Conservation (phyloP, 306 rosid species). For the Fragaria iinumae region DNA sequence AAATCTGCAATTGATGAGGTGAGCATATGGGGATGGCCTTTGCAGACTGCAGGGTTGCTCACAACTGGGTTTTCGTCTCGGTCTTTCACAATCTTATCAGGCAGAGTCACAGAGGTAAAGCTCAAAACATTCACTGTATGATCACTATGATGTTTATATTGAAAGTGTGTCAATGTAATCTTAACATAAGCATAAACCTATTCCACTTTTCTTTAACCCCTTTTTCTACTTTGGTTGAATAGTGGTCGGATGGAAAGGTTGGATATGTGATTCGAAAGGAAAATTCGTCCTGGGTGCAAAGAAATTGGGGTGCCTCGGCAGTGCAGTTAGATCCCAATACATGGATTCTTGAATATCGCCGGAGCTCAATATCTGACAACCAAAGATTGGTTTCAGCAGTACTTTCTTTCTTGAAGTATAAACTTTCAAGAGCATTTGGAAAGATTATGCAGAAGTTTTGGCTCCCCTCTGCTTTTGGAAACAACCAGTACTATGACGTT, state of each 20-base stretch:
- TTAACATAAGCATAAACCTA: neutral
- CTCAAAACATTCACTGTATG: neutral
- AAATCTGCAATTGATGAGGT: slow-evolving; percentile 74
- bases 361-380: slow-evolving; percentile 44
- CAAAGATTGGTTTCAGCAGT: slow-evolving; percentile 44
- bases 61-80: slow-evolving; percentile 52
- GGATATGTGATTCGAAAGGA: slow-evolving; percentile 50
- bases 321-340: slow-evolving; percentile 77
- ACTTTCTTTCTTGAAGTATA: slow-evolving; percentile 40
- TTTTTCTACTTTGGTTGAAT: neutral
- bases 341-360: slow-evolving; percentile 80
- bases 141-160: neutral
- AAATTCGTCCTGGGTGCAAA: slow-evolving; percentile 69
- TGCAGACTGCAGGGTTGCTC: slow-evolving; percentile 91
- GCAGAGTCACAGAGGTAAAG: slow-evolving; percentile 77
- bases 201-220: neutral
- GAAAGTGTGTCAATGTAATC: neutral
- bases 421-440: slow-evolving; percentile 34
- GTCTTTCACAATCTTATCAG: slow-evolving; percentile 65
- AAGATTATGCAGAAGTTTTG: slow-evolving; percentile 49
- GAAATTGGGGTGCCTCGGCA: slow-evolving; percentile 67
- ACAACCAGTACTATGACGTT: slow-evolving; percentile 18
- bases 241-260: slow-evolving; percentile 78
- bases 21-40: slow-evolving; percentile 90
- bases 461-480: slow-evolving; percentile 41